Evolutionary conservation across 371 early-diverging fungal genomes (phyloP).

Genomic region (Apophysomyces variabilis): DNA sequence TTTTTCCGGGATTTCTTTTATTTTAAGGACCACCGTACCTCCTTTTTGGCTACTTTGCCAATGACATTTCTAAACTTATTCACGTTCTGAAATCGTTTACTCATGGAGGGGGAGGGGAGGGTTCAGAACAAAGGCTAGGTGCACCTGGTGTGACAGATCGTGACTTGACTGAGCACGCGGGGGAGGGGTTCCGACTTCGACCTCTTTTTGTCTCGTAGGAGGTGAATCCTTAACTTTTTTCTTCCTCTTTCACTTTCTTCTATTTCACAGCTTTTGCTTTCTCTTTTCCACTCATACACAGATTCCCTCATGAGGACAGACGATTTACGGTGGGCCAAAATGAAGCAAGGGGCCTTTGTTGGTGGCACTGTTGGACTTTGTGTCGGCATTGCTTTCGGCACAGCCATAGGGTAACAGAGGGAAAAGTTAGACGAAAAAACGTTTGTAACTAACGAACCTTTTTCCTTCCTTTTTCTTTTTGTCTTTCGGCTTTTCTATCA

Average conservation of each 20-base stretch:
- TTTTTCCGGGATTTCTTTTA: not conserved
- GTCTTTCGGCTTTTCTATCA: not conserved
- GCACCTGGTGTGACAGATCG: not conserved
- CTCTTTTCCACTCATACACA: not conserved
- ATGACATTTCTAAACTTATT: conserved; percentile 71
- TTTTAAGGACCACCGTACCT: conserved; percentile 30
- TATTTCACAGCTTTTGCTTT: conserved; percentile 9
- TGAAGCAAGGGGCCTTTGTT: conserved; percentile 16
- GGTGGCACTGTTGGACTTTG: conserved; percentile 28
- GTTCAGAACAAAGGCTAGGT: not conserved
- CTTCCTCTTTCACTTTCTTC: conserved; percentile 11
- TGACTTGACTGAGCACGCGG: not conserved
- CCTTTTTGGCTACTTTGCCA: conserved; percentile 61
- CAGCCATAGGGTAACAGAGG: conserved; percentile 21
- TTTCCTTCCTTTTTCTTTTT: not conserved
- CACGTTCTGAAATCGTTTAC: conserved; percentile 54
- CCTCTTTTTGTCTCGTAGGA: too few relatives aligned
- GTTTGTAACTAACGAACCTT: not conserved
- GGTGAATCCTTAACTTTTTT: conserved; percentile 6
- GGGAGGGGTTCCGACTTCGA: not conserved
- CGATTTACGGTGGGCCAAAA: conserved; percentile 14
- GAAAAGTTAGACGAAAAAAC: not conserved
- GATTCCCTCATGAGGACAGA: conserved; percentile 13
- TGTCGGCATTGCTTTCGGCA: conserved; percentile 24
- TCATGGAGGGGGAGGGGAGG: conserved; percentile 21